Evolutionary conservation across 176 grass and related monocot genomes (phyloP).

Genomic region (Eleusine indica): DNA sequence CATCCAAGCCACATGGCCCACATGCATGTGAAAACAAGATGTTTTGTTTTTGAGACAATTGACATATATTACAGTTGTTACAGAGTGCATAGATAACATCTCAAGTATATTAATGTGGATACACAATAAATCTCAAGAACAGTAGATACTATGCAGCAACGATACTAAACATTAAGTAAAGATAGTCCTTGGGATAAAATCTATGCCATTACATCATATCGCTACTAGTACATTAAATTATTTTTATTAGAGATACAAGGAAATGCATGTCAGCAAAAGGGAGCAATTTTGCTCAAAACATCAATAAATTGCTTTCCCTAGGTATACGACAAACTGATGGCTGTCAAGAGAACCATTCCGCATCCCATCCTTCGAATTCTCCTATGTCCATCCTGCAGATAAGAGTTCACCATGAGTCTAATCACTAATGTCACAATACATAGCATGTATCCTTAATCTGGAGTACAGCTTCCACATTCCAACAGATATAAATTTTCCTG

Average conservation of each 20-base stretch:
- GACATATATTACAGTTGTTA: background rate
- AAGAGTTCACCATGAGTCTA: slow-evolving; percentile 3
- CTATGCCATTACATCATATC: background rate
- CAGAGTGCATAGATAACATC: background rate
- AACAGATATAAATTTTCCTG: background rate
- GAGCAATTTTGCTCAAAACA: slow-evolving; percentile 33
- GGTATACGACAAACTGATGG: background rate
- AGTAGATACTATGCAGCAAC: background rate
- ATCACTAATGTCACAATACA: background rate
- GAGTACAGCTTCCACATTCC: background rate
- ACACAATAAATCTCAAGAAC: background rate
- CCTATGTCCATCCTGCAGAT: slow-evolving; percentile 57
- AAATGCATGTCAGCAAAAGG: slow-evolving; percentile 31
- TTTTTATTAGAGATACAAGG: slow-evolving; percentile 33
- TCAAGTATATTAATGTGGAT: background rate
- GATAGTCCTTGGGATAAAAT: slow-evolving; percentile 3
- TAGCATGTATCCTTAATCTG: background rate
- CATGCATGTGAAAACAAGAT: background rate
- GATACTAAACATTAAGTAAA: background rate
- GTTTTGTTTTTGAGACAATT: background rate
- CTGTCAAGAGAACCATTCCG: slow-evolving; percentile 61
- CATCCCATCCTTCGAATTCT: slow-evolving; percentile 83
- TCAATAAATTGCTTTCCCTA: slow-evolving; percentile 4
- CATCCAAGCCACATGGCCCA: background rate
- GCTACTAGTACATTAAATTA: slow-evolving; percentile 10